These are phyloP conservation scores for Boletus rex-veris DNA, from an alignment of 768 basidiomycete genomes.

Conservation along the genomic window DNA sequence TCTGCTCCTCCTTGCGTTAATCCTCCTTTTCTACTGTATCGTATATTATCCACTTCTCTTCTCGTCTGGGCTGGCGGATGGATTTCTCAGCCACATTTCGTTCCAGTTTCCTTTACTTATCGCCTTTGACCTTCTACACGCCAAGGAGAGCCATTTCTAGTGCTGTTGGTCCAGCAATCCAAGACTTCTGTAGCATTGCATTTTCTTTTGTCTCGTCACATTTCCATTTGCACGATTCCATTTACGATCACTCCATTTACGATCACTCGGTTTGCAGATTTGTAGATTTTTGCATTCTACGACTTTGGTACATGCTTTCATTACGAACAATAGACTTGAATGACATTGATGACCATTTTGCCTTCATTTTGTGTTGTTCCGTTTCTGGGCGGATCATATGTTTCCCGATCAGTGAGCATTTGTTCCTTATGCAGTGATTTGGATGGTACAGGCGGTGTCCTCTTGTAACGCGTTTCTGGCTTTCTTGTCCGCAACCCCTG, in stretches of 20 bases:
- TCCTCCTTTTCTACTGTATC: conserved; percentile 27
- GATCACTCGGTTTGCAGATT: conserved; percentile 24
- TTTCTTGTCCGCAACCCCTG: too few species aligned
- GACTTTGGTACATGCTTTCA: conserved; percentile 22
- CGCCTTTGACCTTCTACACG: conserved; percentile 34
- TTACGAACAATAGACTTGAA: conserved; percentile 25
- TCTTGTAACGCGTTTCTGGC: background rate
- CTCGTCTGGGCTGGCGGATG: conserved; percentile 28
- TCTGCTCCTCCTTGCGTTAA: conserved; percentile 33
- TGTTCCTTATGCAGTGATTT: background rate
- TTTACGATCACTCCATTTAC: conserved; percentile 14
- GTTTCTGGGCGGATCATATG: conserved; percentile 12
- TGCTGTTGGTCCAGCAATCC: conserved; percentile 29
- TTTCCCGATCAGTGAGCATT: conserved; percentile 4
- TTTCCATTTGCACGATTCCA: conserved; percentile 11
- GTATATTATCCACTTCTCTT: conserved; percentile 29
- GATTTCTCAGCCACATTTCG: conserved; percentile 29
- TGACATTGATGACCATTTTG: conserved; percentile 23
- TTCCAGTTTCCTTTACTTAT: conserved; percentile 33
- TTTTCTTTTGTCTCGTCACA: conserved; percentile 15
- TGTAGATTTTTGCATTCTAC: conserved; percentile 31
- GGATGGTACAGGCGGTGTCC: background rate
- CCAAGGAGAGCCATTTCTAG: conserved; percentile 32
- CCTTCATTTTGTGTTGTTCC: conserved; percentile 10
- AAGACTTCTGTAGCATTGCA: conserved; percentile 35